Evolutionary conservation across 2,329 filamentous ascomycete genomes (phyloP), one percentile per base, ranked within the genome.

Genomic region (Drechslerella stenobrocha): DNA sequence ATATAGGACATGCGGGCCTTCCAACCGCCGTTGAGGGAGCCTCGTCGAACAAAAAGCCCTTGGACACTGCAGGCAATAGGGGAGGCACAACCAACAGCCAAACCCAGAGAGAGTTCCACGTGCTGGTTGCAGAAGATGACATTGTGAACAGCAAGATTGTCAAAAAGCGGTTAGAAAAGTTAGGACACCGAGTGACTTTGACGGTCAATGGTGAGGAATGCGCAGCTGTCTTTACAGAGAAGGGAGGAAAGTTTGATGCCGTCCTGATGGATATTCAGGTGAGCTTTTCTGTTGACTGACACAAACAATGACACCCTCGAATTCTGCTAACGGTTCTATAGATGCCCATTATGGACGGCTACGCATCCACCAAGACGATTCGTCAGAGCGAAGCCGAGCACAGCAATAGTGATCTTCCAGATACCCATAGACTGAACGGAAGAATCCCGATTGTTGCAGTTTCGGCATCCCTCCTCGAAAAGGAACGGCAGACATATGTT

Each of bases 181-280:
- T 84, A 1, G 87, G 88, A 0, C 88, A 95, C 70, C 76, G 81
- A 0, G 87, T 93, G 0, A 78, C 82, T 32, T 80, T 91, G 70
- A 89, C 89, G 0, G 81, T 87, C 34, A 95, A 95, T 70, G 90
- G 90, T 5, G 87, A 93, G 74, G 89, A 95, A 73, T 96, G 90
- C 73, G 86, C 88, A 3, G 80, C 81, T 50, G 80, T 84, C 2
- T 91, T 88, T 75, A 81, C 80, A 50, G 86, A 89, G 45, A 81
- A 80, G 51, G 79, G 85, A 0, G 75, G 75, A 23, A 77, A 78
- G 20, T 93, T 88, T 73, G 89, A 95, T 75, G 85, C 90, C 3
- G 80, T 96, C 47, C 80, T 96, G 70, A 95, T 95, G 90, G 90
- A 95, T 74, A 90, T 96, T 82, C 89, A 95, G 81, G 89, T 90